Base-by-base conservation (phyloP, 1,284 basidiomycete genomes). In the Tilletia walkeri region DNA sequence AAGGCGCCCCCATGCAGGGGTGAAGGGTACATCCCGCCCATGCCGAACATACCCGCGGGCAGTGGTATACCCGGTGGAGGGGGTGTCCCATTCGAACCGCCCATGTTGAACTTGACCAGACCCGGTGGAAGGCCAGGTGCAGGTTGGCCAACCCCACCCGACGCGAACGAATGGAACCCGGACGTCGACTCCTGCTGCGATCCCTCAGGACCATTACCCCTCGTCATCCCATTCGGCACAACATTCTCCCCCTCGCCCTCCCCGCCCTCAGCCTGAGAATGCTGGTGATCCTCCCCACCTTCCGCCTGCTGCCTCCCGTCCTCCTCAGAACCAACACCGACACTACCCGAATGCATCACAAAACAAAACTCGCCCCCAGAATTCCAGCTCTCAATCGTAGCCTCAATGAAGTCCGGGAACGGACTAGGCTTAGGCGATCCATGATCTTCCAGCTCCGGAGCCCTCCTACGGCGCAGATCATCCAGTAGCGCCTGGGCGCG, bases 401-500 rank as follows among this genome's bases (percentile, higher is more conserved):
- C 59, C 59, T 79, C 77, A 70, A 82, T 80, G 48, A 80, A 78
- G 69, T 80, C 77, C 47, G 81, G 76, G 69, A 83, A 83, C 5
- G 78, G 75, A 50, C 72, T 75, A 38, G 78, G 79, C 67, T 77
- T 74, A 10, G 54, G 54, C 12, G 54, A 56, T 94, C 9, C 91
- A 94, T 82, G 41, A 45, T 30, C 24, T 30, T 30, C 24, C 24
- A 45, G 41, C 94, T 73, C 68, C 9, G 88, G 87, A 77, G 92
- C 91, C 59, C 92, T 87, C 53, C 93, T 87, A 61, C 89, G 89
- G 79, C 89, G 89, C 69, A 94, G 88, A 78, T 94, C 93, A 73
- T 94, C 92, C 66, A 94, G 86, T 61, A 95, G 86, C 2, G 91
- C 91, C 76, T 91, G 90, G 0, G 92, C 92, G 59, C 91, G 90